These are phyloP conservation scores for Linum lewisii DNA, from an alignment of 345 rosid genomes.

Conservation along the genomic window DNA sequence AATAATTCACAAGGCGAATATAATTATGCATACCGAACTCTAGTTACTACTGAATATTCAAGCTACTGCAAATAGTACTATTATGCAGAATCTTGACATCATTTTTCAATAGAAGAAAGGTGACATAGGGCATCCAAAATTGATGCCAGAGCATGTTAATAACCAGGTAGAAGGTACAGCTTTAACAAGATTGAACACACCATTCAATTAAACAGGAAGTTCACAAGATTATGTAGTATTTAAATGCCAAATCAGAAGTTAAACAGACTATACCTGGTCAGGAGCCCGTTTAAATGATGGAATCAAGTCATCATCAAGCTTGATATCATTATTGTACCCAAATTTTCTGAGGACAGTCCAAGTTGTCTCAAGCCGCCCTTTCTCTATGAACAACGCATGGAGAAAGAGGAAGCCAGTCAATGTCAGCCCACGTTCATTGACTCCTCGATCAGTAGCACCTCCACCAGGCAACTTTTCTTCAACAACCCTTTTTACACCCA, in stretches of 20 bases:
- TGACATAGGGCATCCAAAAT: no score
- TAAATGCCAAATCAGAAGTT: background rate
- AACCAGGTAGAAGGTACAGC: no score
- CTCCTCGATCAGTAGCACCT: conserved; percentile 51
- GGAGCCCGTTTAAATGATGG: conserved; percentile 72
- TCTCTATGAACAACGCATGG: conserved; percentile 93
- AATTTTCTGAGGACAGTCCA: conserved; percentile 93
- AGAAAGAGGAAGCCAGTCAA: conserved; percentile 92
- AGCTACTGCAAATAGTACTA: no score
- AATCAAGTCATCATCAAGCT: conserved; percentile 75
- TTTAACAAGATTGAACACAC: no score
- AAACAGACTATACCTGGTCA: conserved; percentile 63
- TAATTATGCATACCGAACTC: no score
- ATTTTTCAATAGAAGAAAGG: no score
- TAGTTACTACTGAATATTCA: no score
- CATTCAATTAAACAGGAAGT: no score
- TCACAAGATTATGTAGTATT: background rate
- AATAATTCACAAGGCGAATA: no score
- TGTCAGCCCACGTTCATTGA: conserved; percentile 85
- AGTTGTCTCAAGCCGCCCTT: conserved; percentile 97
- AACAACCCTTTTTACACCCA: conserved; percentile 88
- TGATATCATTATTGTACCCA: conserved; percentile 90
- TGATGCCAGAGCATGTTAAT: no score
- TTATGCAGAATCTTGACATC: no score
- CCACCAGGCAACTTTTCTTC: conserved; percentile 68